phyloP scores from a whole-genome alignment of 164 flowering plant species.

The Magnolia kwangsiensis region DNA sequence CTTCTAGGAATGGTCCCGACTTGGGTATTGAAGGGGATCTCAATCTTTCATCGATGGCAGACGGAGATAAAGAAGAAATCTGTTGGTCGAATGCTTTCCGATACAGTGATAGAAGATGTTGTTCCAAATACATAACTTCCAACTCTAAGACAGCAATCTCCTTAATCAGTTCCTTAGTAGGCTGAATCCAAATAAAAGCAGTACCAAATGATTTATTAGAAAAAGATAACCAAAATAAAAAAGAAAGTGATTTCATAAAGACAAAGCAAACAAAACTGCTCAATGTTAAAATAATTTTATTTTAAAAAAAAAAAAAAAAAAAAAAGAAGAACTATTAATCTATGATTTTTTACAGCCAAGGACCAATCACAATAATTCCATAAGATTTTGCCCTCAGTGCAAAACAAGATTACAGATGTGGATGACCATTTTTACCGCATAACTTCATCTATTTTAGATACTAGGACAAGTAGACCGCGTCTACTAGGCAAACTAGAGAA shows the following conservation, averaged over 20 bases:
- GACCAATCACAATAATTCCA: no score
- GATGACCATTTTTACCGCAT: neutral
- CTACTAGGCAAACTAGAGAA: neutral
- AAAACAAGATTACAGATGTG: no score
- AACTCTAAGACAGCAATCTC: conserved; percentile 72
- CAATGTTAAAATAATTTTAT: no score
- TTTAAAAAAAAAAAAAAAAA: no score
- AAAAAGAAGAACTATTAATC: neutral
- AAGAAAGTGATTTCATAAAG: neutral
- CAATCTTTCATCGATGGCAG: conserved; percentile 31
- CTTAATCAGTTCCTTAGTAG: conserved; percentile 66
- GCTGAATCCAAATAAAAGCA: conserved; percentile 31
- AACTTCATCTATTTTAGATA: neutral
- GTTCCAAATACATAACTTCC: conserved; percentile 72
- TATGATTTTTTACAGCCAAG: neutral
- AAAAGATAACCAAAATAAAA: neutral
- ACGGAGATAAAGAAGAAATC: conserved; percentile 40
- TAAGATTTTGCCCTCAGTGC: neutral
- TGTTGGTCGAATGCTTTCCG: conserved; percentile 70
- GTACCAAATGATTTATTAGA: neutral
- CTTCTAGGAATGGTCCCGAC: conserved; percentile 24
- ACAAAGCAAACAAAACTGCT: neutral
- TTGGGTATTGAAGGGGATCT: conserved; percentile 32
- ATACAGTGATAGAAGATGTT: conserved; percentile 77
- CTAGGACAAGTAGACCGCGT: neutral